Evolutionary conservation across 257 asterid genomes (phyloP), one percentile per base, ranked within the genome.

Genomic region (Solanum chmielewskii): DNA sequence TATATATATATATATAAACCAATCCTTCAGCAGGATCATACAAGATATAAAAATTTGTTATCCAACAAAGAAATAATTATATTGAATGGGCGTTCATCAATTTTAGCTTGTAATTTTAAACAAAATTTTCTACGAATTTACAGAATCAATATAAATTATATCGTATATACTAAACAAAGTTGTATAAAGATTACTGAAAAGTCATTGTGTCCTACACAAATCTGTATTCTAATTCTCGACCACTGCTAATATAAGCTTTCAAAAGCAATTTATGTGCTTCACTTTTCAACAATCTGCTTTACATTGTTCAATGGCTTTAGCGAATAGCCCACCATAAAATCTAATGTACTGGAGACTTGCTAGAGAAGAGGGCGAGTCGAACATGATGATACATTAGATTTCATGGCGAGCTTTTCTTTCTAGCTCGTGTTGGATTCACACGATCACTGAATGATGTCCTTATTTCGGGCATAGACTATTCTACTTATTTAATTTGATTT

Each of bases 261-360:
- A 94, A 64, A 96, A 93, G 87, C 94, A 93, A 90, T 96, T 96
- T 25, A 94, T 89, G 92, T 85, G 85, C 94, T 93, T 94, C 87
- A 91, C 93, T 89, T 88, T 87, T 90, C 90, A 84, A 94, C 95
- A 70, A 97, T 97, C 69, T 94, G 94, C 92, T 93, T 92, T 76
- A 96, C 94, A 93, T 87, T 94, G 9, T 86, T 86, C 7, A 93
- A 92, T 69, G 98, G 99, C 86, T 96, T 95, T 47, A 91, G 93
- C 41, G 7, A 35, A 35, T 35, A 35, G 7, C 39, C 39, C 39
- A 35, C 6, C 39, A 35, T 35, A 1, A 35, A 35, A 35, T 35
- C 39, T 35, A 7, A 35, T 35, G 7, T 33, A 33, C 35, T 33
- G 35, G 35, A 33, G 4, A 33, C 4, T 33, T 5, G 4, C 35